Percentiles rank a stretch among this genome's conserved stretches.
Evolutionary conservation across 495 filamentous ascomycete species (phyloP).

Genomic region (Penicillium goetzii): DNA sequence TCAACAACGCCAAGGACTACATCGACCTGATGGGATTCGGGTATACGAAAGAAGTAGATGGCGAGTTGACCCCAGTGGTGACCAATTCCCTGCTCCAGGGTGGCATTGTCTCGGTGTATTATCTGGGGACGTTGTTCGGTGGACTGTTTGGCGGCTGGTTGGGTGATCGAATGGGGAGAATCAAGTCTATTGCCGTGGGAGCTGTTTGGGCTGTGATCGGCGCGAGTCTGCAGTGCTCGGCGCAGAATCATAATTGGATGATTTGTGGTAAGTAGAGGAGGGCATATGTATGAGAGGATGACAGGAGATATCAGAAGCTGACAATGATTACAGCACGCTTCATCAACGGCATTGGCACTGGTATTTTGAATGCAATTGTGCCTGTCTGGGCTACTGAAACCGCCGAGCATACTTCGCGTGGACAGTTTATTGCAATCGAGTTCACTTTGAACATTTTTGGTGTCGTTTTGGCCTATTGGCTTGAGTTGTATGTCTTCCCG

Average conservation of each 20-base stretch:
- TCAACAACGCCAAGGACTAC: slow-evolving; percentile 68
- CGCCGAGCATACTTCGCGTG: slow-evolving; percentile 67
- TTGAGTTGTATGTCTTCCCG: slow-evolving; percentile 59
- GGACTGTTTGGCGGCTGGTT: slow-evolving; percentile 63
- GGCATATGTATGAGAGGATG: background rate
- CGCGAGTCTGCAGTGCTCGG: slow-evolving; percentile 62
- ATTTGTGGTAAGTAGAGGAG: slow-evolving; percentile 55
- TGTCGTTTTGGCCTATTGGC: slow-evolving; percentile 73
- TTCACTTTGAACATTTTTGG: slow-evolving; percentile 77
- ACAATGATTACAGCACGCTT: slow-evolving; percentile 50
- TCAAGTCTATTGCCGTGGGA: slow-evolving; percentile 63
- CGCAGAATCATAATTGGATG: slow-evolving; percentile 73
- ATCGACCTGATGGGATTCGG: slow-evolving; percentile 69
- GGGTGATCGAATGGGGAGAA: slow-evolving; percentile 64
- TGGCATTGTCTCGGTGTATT: slow-evolving; percentile 71
- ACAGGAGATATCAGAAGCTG: background rate
- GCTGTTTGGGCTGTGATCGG: slow-evolving; percentile 61
- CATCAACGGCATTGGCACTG: slow-evolving; percentile 73
- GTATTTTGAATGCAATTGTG: slow-evolving; percentile 71
- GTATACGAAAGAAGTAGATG: slow-evolving; percentile 52
- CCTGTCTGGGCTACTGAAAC: slow-evolving; percentile 75
- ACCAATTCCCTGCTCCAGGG: slow-evolving; percentile 67
- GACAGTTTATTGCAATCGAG: slow-evolving; percentile 72
- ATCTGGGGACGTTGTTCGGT: slow-evolving; percentile 67
- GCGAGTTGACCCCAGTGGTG: slow-evolving; percentile 53